Percentiles rank a stretch among this genome's conserved stretches.
phyloP scores from a whole-genome alignment of 140 eudicot species.

The Bidens hawaiensis region DNA sequence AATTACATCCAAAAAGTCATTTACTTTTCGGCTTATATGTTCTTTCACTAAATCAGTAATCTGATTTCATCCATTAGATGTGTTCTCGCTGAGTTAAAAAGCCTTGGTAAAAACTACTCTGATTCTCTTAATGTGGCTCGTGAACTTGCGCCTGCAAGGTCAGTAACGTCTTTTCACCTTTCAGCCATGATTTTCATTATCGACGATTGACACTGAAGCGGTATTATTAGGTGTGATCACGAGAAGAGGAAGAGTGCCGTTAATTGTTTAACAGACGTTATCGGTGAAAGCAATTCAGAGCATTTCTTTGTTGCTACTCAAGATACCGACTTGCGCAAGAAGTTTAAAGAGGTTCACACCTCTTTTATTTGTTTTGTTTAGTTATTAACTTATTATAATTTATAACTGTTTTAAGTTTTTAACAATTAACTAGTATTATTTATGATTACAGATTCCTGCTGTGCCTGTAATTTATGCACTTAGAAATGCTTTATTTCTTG shows the following conservation, averaged over 20 bases:
- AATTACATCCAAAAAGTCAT: neutral
- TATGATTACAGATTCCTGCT: constrained; percentile 66
- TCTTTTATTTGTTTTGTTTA: neutral
- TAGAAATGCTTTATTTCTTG: constrained; percentile 72
- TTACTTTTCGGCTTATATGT: neutral
- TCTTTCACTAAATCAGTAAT: constrained; percentile 3
- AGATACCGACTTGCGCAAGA: no score
- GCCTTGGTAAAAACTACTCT: constrained; percentile 55
- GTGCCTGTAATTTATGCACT: constrained; percentile 80
- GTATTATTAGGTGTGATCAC: constrained; percentile 70
- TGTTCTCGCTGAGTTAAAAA: constrained; percentile 68
- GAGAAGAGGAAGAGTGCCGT: constrained; percentile 79
- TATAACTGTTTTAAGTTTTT: no score
- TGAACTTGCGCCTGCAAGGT: constrained; percentile 72
- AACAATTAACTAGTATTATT: neutral
- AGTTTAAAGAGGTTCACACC: constrained; percentile 55
- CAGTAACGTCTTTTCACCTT: constrained; percentile 12
- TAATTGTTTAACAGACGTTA: constrained; percentile 40
- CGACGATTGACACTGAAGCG: neutral
- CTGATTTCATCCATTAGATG: constrained; percentile 48
- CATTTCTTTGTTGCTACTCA: no score
- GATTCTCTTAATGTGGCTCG: constrained; percentile 57
- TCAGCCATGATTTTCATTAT: neutral
- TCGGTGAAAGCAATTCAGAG: no score
- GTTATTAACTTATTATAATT: neutral